Evolutionary conservation across 1,284 basidiomycete species (phyloP), one percentile per base, ranked within the genome.

Genomic region (Earliella scabrosa): DNA sequence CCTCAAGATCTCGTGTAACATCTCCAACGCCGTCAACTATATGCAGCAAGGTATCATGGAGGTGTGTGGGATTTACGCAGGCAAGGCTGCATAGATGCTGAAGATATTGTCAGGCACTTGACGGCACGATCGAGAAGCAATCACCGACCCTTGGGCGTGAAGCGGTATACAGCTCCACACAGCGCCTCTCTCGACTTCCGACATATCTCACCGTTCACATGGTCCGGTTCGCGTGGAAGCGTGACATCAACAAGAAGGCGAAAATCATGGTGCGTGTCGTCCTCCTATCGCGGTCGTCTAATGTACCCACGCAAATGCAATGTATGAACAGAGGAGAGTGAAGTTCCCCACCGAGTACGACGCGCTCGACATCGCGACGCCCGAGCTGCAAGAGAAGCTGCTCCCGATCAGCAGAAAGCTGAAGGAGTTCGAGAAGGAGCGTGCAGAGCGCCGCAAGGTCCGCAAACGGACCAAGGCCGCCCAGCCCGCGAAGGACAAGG

Each of bases 141-240:
- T 96, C 93, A 1, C 85, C 91, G 0, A 80, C 85, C 0, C 81
- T 99, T 4, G 87, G 85, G 3, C 87, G 95, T 18, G 82, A 91
- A 32, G 96, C 95, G 0, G 73, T 83, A 1, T 99, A 98, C 76
- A 85, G 81, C n/a, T 88, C 93, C 71, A 86, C 83, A 40, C 91
- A 92, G 8, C 87, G 95, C 4, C 74, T 99, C 45, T 87, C 92
- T 5, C 83, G 96, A 14, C 77, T 98, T 24, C 97, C 97, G 0
- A 73, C 83, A 5, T 95, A 96, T 69, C 81, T 97, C 36, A 88
- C 90, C 9, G 85, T 96, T 4, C 94, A 96, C 66, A 92, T 98
- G 88, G 95, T 97, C 7, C 88, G 97, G 45, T 99, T 99, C 74
- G 93, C 90, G 62, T 99, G 97, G 97, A 81, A 94, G 59, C 80